Evolutionary conservation across 2,329 filamentous ascomycete genomes (phyloP).

Genomic region (Colletotrichum horii): DNA sequence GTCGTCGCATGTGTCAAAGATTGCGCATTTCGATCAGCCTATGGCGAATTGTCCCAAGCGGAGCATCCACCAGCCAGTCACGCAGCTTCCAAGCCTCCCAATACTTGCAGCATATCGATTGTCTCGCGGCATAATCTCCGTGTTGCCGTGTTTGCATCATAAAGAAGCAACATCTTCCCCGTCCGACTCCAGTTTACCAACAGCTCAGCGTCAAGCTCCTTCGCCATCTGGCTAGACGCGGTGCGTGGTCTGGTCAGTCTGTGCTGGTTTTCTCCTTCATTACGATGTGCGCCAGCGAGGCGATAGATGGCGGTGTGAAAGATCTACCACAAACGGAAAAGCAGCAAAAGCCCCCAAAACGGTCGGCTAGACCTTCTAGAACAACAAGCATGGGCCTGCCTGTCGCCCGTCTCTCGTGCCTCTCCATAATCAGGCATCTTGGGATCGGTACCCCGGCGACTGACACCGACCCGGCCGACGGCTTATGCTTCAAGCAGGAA

Average conservation of each 20-base stretch:
- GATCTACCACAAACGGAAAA: neutral
- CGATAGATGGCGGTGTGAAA: slow-evolving; percentile 15
- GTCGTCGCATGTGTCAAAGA: slow-evolving; percentile 11
- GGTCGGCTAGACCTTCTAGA: slow-evolving; percentile 5
- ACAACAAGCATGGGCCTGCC: slow-evolving; percentile 6
- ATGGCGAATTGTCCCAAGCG: slow-evolving; percentile 14
- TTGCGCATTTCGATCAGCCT: slow-evolving; percentile 12
- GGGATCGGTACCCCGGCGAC: neutral
- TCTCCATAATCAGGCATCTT: slow-evolving; percentile 1
- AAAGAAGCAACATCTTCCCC: neutral
- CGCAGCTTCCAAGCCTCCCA: neutral
- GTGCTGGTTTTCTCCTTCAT: neutral
- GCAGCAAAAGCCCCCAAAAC: neutral
- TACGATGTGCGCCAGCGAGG: neutral
- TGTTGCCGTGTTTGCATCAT: neutral
- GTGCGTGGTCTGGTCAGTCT: neutral
- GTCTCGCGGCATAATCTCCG: neutral
- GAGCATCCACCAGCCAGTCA: neutral
- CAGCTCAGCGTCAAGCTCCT: neutral
- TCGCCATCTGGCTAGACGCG: neutral
- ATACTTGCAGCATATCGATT: neutral
- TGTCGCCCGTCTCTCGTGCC: neutral
- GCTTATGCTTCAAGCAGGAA: slow-evolving; percentile 14
- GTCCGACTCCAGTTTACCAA: neutral
- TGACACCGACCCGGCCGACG: neutral